These are phyloP conservation scores for Komagataella populi DNA, from an alignment of 805 yeast genomes.

Conservation along the genomic window DNA sequence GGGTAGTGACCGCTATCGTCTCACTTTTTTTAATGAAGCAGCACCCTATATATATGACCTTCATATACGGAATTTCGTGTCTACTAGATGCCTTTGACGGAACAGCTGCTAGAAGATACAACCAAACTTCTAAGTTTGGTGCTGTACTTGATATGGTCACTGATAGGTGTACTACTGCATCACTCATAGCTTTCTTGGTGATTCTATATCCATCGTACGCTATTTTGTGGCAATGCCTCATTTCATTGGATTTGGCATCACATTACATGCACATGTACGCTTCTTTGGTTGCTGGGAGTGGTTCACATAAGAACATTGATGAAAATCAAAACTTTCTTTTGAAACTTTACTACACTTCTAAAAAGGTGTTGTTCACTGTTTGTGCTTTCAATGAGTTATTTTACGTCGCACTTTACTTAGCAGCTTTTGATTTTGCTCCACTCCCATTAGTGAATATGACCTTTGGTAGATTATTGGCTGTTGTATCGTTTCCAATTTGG, in stretches of 20 bases:
- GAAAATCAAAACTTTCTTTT: constrained; percentile 59
- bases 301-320: constrained; percentile 74
- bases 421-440: constrained; percentile 38
- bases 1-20: constrained; percentile 70
- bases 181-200: constrained; percentile 79
- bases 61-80: constrained; percentile 77
- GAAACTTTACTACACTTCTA: constrained; percentile 77
- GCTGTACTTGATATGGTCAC: constrained; percentile 99
- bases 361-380: constrained; percentile 69
- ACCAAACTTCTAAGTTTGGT: constrained; percentile 87
- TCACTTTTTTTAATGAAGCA: constrained; percentile 73
- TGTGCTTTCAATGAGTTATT: constrained; percentile 92
- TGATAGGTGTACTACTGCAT: constrained; percentile 91
- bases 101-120: constrained; percentile 76
- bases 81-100: constrained; percentile 95
- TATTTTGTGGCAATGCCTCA: constrained; percentile 67
- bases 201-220: constrained; percentile 63
- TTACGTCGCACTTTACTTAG: constrained; percentile 78
- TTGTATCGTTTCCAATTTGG: constrained; percentile 74
- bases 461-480: constrained; percentile 21
- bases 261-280: constrained; percentile 99
- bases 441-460: constrained; percentile 23
- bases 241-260: constrained; percentile 78
- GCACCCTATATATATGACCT: constrained; percentile 70
- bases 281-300: constrained; percentile 63